These are phyloP conservation scores for Camellia sinensis DNA, from an alignment of 148 eudicot species.

Conservation along the genomic window DNA sequence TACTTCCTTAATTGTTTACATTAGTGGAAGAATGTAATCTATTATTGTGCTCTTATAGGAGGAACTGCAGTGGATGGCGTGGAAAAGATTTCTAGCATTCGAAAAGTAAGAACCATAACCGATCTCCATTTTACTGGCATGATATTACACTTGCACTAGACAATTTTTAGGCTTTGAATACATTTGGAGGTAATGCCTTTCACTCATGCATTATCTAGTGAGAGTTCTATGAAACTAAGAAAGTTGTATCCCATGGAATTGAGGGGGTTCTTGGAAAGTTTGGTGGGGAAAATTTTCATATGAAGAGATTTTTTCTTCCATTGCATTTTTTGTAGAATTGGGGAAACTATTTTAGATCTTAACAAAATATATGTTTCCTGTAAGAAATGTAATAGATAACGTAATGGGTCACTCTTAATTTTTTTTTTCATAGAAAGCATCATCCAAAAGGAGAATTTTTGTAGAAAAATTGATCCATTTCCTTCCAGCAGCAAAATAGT, in stretches of 20 bases:
- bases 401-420: not conserved
- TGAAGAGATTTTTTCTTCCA: not conserved
- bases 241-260: not conserved
- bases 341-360: not conserved
- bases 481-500: too few species aligned
- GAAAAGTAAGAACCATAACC: conserved; percentile 64
- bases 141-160: conserved; percentile 2
- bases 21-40: conserved; percentile 13
- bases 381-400: not conserved
- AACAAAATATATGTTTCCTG: not conserved
- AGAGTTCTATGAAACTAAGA: not conserved
- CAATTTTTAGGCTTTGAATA: conserved; percentile 9
- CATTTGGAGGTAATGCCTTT: conserved; percentile 5
- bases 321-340: not conserved
- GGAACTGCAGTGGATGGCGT: conserved; percentile 89
- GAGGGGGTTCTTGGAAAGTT: not conserved
- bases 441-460: too few species aligned
- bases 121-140: not conserved
- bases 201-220: not conserved
- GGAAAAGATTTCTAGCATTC: conserved; percentile 83
- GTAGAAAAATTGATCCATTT: too few species aligned
- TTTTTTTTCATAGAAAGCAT: not conserved
- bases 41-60: conserved; percentile 51
- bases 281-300: not conserved
- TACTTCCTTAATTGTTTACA: not conserved